These are phyloP conservation scores for Aspergillus hancockii DNA, from an alignment of 495 filamentous ascomycete genomes.

Conservation along the genomic window DNA sequence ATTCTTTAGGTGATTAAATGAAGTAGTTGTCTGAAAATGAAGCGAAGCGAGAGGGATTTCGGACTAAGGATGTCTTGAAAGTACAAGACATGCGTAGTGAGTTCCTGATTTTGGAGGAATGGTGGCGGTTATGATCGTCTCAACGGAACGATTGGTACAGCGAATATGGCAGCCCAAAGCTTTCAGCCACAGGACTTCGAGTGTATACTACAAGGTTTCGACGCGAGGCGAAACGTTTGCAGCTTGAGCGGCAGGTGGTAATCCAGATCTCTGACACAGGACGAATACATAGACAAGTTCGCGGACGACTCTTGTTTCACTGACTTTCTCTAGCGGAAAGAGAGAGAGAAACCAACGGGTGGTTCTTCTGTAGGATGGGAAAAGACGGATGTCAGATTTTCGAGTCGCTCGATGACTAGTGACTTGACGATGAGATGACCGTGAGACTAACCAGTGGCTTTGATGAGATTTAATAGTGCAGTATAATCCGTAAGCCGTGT, in stretches of 20 bases:
- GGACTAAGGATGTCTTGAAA: conserved; percentile 42
- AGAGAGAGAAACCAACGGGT: conserved; percentile 39
- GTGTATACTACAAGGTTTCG: conserved; percentile 84
- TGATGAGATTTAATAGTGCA: conserved; percentile 12
- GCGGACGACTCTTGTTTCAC: conserved; percentile 32
- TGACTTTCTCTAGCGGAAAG: conserved; percentile 41
- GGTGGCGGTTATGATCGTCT: conserved; percentile 45
- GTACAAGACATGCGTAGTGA: conserved; percentile 57
- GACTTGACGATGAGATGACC: conserved; percentile 15
- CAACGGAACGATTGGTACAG: conserved; percentile 28
- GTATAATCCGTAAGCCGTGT: conserved; percentile 14
- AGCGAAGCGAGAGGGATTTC: conserved; percentile 45
- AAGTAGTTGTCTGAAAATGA: conserved; percentile 22
- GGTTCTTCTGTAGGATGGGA: conserved; percentile 28
- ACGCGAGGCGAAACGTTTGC: conserved; percentile 88
- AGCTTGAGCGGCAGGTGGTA: conserved; percentile 88
- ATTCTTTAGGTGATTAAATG: conserved; percentile 22
- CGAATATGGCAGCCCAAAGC: conserved; percentile 24
- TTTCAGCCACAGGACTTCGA: conserved; percentile 85
- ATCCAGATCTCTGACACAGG: conserved; percentile 71
- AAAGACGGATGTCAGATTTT: conserved; percentile 28
- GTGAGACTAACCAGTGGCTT: conserved; percentile 25
- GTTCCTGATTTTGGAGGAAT: conserved; percentile 54
- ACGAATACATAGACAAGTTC: conserved; percentile 79
- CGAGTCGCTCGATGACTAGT: conserved; percentile 21